These are phyloP conservation scores for Juncus inflexus DNA, from an alignment of 176 grass and related monocot genomes.

Conservation along the genomic window DNA sequence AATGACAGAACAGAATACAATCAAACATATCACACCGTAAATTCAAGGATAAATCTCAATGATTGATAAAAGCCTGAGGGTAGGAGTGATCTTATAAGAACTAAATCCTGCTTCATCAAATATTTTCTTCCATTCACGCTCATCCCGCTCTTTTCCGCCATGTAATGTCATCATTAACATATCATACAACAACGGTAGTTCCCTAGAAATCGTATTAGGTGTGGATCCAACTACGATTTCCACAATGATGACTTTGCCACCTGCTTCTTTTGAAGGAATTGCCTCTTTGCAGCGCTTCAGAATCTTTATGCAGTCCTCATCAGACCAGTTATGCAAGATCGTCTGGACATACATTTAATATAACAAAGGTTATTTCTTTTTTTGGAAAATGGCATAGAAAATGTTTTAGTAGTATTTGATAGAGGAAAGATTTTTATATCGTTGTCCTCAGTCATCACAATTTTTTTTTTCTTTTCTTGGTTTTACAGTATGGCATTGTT, in stretches of 20 bases:
- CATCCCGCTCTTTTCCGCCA: slow-evolving; percentile 39
- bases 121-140: slow-evolving; percentile 47
- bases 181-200: slow-evolving; percentile 46
- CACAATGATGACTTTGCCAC: slow-evolving; percentile 56
- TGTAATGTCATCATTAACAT: slow-evolving; percentile 34
- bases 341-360: too few species aligned
- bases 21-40: too few species aligned
- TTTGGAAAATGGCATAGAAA: too few species aligned
- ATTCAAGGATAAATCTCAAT: slow-evolving; percentile 52
- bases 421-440: too few species aligned
- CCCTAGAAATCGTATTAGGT: slow-evolving; percentile 19
- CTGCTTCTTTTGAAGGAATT: slow-evolving; percentile 26
- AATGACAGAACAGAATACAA: too few species aligned
- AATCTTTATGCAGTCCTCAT: slow-evolving; percentile 54
- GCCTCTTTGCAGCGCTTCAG: slow-evolving; percentile 50
- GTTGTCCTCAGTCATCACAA: too few species aligned
- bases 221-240: slow-evolving; percentile 44
- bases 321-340: slow-evolving; percentile 45
- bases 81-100: slow-evolving; percentile 37
- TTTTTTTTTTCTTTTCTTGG: too few species aligned
- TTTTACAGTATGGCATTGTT: too few species aligned
- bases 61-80: slow-evolving; percentile 36
- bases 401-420: too few species aligned
- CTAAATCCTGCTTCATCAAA: slow-evolving; percentile 45
- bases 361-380: too few species aligned